Evolutionary conservation across 768 basidiomycete genomes (phyloP), one percentile per base, ranked within the genome.

Genomic region (Sistotremastrum niveocremeum): DNA sequence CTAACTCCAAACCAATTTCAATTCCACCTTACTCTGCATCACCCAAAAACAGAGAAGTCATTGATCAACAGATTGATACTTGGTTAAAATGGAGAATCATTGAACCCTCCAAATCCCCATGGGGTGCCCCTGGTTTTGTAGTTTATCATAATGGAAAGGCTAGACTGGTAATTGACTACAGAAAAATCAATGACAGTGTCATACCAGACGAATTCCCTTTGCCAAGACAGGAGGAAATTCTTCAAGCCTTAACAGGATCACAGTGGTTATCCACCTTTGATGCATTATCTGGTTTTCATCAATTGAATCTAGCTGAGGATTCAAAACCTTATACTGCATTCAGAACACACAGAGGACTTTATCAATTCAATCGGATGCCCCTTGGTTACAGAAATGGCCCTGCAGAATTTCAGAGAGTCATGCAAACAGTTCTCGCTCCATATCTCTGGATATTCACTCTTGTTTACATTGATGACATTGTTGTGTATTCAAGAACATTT

Each of bases 311-410:
- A 40, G 47, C 46, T 0, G 49, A 56, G 0, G 51, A 60, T 7
- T 60, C 58, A 11, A 47, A 51, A 9, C 57, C 62, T 29, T 62
- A 64, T 36, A 60, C 62, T 0, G 66, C 66, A 0, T 71, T 72
- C 43, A 46, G 62, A 3, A 62, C 61, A 0, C 70, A 69, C 48
- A 41, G 51, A 36, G 70, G 69, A 6, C 50, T 70, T 0, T 65
- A 48, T 33, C 68, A 72, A 47, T 71, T 71, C 51, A 49, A 46
- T 30, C 41, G 64, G 33, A 68, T 71, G 65, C 68, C 67, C 0
- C 70, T 72, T 42, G 62, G 65, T 1, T 55, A 57, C 2, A 41
- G 58, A 0, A 65, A 65, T 42, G 57, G 48, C 1, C 69, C 68
- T 0, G 54, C 61, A 2, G 55, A 66, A 0, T 70, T 70, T 46